These are phyloP conservation scores for Rubia peregrina DNA, from an alignment of 305 asterid species.

Conservation along the genomic window DNA sequence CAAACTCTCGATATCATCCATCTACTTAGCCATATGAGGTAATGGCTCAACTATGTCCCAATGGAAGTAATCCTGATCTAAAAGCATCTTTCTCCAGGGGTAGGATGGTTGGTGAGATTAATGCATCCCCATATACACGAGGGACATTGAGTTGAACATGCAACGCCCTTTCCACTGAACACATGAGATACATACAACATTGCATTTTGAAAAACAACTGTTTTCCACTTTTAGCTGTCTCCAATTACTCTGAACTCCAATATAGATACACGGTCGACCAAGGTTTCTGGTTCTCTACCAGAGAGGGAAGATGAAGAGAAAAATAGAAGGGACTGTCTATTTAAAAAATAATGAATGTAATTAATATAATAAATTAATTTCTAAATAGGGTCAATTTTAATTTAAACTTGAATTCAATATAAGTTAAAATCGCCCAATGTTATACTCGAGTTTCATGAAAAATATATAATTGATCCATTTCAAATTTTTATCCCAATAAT, in stretches of 20 bases:
- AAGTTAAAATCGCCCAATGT: no score
- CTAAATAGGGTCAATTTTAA: no score
- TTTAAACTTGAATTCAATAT: no score
- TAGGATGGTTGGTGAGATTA: conserved; percentile 91
- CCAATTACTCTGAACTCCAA: conserved; percentile 94
- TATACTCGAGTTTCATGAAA: no score
- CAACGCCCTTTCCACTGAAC: conserved; percentile 96
- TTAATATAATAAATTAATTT: no score
- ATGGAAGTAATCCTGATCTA: conserved; percentile 62
- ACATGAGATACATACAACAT: conserved; percentile 90
- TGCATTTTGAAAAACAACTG: conserved; percentile 92
- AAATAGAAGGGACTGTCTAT: no score
- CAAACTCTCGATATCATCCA: conserved; percentile 87
- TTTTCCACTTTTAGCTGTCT: conserved; percentile 74
- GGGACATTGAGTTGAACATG: conserved; percentile 77
- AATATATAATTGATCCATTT: no score
- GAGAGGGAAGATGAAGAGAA: no score
- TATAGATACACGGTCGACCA: conserved; percentile 77
- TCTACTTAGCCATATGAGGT: conserved; percentile 83
- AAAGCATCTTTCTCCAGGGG: conserved; percentile 64
- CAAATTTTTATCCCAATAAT: no score
- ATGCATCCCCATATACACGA: conserved; percentile 81
- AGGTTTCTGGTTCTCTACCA: no score
- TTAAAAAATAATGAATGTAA: no score
- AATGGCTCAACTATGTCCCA: conserved; percentile 83